These are phyloP conservation scores for Colletotrichum eleusines DNA, from an alignment of 2,329 filamentous ascomycete species.

Conservation along the genomic window DNA sequence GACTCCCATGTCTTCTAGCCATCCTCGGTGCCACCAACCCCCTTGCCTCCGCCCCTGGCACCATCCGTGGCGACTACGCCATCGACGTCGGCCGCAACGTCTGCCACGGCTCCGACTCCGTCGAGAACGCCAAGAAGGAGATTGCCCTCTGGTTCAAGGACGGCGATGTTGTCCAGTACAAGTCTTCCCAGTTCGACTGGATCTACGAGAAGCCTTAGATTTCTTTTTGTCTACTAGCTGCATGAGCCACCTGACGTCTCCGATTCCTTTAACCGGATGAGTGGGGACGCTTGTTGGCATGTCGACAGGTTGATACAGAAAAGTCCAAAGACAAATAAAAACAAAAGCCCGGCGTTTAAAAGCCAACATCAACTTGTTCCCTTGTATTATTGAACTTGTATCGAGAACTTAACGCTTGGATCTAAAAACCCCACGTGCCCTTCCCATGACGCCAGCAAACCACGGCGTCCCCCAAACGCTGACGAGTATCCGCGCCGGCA, in stretches of 20 bases:
- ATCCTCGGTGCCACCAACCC: conserved; percentile 99
- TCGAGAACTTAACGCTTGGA: conserved; percentile 45
- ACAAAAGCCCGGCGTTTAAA: conserved; percentile 24
- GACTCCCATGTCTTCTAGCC: conserved; percentile 58
- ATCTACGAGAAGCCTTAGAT: conserved; percentile 89
- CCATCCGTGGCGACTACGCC: conserved; percentile 95
- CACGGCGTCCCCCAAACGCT: conserved; percentile 93
- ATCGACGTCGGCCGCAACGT: conserved; percentile 92
- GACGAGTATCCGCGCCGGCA: conserved; percentile 80
- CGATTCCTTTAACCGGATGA: not conserved
- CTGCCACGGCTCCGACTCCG: conserved; percentile 98
- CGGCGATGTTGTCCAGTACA: conserved; percentile 87
- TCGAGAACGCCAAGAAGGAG: conserved; percentile 99
- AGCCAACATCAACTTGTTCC: conserved; percentile 25
- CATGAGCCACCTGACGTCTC: conserved; percentile 17
- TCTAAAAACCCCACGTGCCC: conserved; percentile 49
- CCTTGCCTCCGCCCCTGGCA: conserved; percentile 91
- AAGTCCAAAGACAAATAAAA: conserved; percentile 40
- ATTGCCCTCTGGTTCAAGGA: conserved; percentile 98
- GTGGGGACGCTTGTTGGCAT: conserved; percentile 22
- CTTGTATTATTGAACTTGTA: not conserved
- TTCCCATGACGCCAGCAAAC: conserved; percentile 80
- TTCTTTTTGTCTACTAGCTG: conserved; percentile 23
- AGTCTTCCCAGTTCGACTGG: conserved; percentile 88
- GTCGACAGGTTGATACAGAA: conserved; percentile 37